Conservation (phyloP, 768 basidiomycete species). For the Trametes gibbosa region DNA sequence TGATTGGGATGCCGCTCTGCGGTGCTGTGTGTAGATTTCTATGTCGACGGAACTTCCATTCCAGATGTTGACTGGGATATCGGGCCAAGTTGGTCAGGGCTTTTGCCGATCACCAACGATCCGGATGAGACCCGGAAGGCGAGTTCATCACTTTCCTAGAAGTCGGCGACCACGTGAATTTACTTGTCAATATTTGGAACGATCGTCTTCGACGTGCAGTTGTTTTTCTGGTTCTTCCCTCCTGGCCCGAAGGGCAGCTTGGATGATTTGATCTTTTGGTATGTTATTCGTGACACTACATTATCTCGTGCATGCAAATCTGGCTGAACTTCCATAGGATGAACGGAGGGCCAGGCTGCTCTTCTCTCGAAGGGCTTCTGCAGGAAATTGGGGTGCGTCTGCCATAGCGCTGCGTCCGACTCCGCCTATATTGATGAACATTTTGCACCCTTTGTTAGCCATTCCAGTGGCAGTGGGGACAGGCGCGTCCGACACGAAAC, state of each 20-base stretch:
- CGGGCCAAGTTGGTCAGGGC: conserved; percentile 73
- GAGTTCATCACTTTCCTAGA: neutral
- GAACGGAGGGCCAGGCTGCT: conserved; percentile 81
- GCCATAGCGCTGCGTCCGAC: neutral
- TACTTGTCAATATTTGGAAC: too few species aligned
- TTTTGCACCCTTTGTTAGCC: conserved; percentile 43
- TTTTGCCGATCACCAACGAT: conserved; percentile 64
- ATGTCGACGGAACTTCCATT: conserved; percentile 61
- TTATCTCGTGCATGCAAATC: neutral
- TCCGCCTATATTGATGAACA: neutral
- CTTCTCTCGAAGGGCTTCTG: conserved; percentile 65
- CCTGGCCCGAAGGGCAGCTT: conserved; percentile 68
- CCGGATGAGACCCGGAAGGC: conserved; percentile 69
- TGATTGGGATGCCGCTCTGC: neutral
- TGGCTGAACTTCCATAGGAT: conserved; percentile 43
- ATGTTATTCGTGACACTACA: conserved; percentile 12
- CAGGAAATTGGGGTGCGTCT: conserved; percentile 70
- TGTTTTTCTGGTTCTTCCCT: conserved; percentile 86
- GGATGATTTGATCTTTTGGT: conserved; percentile 79
- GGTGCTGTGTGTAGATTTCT: conserved; percentile 51
- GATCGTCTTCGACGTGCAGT: conserved; percentile 41
- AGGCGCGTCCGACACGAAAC: conserved; percentile 61
- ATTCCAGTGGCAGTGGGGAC: conserved; percentile 61
- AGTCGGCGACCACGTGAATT: neutral
- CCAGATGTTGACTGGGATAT: conserved; percentile 72